phyloP scores from a whole-genome alignment of 768 basidiomycete genomes.

The Pleurotus sapidus region DNA sequence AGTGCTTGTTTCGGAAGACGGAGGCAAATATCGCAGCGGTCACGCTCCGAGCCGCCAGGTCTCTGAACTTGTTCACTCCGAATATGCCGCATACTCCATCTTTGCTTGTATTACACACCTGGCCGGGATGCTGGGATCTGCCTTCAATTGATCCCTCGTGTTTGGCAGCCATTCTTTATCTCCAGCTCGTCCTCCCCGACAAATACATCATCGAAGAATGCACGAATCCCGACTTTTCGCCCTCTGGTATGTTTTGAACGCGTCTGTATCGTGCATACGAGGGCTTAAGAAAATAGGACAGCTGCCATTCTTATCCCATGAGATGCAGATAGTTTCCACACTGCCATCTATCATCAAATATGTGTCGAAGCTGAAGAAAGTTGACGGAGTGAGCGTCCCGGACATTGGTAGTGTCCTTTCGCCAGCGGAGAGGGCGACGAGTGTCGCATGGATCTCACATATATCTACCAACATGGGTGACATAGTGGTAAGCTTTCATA shows the following conservation, averaged over 20 bases:
- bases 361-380: constrained; percentile 45
- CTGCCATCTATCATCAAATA: constrained; percentile 66
- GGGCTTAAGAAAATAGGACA: constrained; percentile 43
- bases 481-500: constrained; percentile 53
- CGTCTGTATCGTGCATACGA: not conserved
- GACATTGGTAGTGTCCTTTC: constrained; percentile 50
- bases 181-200: constrained; percentile 70
- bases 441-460: constrained; percentile 63
- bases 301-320: constrained; percentile 69
- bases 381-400: constrained; percentile 21
- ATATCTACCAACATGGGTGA: constrained; percentile 65
- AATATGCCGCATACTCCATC: too few relatives aligned
- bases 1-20: too few relatives aligned
- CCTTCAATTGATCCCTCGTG: constrained; percentile 68
- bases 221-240: constrained; percentile 68
- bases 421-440: constrained; percentile 47
- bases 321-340: constrained; percentile 43
- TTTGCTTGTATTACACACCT: constrained; percentile 51
- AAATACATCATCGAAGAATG: constrained; percentile 60
- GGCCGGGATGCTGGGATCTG: constrained; percentile 65
- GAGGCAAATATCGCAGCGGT: not conserved
- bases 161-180: constrained; percentile 61
- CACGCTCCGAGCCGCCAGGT: not conserved
- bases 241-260: constrained; percentile 52
- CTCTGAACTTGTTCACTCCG: too few relatives aligned